A percentile compares a stretch with the other conserved stretches of the same genome.
Conservation (phyloP, 148 eudicot species). For the Salicornia ramosissima region DNA sequence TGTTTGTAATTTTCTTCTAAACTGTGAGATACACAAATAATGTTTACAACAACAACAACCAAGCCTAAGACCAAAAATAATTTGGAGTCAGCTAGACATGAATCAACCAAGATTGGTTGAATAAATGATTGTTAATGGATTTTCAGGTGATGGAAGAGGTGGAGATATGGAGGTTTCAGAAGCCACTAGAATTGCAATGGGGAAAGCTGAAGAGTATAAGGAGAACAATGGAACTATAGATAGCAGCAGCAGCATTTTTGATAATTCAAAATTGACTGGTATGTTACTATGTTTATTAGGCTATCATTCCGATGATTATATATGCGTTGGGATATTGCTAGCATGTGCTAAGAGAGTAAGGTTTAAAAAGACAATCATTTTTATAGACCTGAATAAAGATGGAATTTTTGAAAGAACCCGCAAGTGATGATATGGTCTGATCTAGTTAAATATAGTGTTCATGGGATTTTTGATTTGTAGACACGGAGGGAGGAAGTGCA, state of each 20-base stretch:
- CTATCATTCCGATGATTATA: background rate
- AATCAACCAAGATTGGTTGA: too few relatives aligned
- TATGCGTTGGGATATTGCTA: conserved; percentile 4
- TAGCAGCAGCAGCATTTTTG: conserved; percentile 11
- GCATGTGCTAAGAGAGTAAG: background rate
- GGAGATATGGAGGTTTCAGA: conserved; percentile 30
- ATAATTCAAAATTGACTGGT: conserved; percentile 17
- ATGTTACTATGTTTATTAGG: conserved; percentile 16
- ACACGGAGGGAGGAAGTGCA: conserved; percentile 31
- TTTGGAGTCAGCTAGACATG: too few relatives aligned
- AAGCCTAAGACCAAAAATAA: too few relatives aligned
- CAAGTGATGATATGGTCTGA: background rate
- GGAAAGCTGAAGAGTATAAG: conserved; percentile 36
- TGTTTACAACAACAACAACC: too few relatives aligned
- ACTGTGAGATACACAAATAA: background rate
- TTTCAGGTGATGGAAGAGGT: conserved; percentile 20
- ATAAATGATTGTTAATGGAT: background rate
- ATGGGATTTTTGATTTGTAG: conserved; percentile 29
- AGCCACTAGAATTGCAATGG: conserved; percentile 34
- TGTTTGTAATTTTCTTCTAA: background rate
- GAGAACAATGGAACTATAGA: conserved; percentile 26
- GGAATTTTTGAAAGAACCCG: background rate
- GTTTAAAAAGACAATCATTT: background rate
- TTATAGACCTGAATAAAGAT: background rate
- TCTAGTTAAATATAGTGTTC: conserved; percentile 4